Conservation (phyloP, 345 rosid species). For the Aquilaria sinensis region DNA sequence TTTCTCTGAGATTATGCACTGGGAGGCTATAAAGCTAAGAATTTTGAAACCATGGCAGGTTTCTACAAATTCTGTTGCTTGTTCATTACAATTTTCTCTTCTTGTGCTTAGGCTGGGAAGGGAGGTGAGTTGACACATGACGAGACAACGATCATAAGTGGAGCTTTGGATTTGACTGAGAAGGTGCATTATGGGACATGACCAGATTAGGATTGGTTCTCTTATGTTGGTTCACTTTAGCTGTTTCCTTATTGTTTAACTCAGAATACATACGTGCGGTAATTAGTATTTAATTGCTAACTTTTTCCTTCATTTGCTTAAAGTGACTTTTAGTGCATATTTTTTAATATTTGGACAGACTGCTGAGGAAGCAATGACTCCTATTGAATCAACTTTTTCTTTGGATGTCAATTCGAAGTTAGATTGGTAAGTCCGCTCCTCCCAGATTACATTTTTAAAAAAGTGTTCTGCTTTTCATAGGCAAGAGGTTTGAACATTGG, state of each 20-base stretch:
- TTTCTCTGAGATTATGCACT: slow-evolving; percentile 6
- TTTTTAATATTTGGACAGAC: slow-evolving; percentile 44
- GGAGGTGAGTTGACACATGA: slow-evolving; percentile 99
- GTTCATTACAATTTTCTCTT: slow-evolving; percentile 1
- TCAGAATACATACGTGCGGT: background rate
- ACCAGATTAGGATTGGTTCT: background rate
- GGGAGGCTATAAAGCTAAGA: slow-evolving; percentile 1
- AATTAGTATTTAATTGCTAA: background rate
- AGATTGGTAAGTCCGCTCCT: slow-evolving; percentile 60
- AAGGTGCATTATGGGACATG: slow-evolving; percentile 46
- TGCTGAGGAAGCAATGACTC: slow-evolving; percentile 99
- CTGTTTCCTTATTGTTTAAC: background rate
- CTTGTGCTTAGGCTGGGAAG: slow-evolving; percentile 71
- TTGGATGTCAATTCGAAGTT: slow-evolving; percentile 94
- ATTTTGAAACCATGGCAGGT: background rate
- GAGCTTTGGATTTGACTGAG: slow-evolving; percentile 93
- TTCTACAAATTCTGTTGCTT: background rate
- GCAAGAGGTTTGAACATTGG: too few species aligned
- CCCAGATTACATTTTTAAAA: too few species aligned
- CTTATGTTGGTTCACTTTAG: background rate
- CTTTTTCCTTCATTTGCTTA: background rate
- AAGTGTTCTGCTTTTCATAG: too few species aligned
- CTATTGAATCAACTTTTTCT: slow-evolving; percentile 96
- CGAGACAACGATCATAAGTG: slow-evolving; percentile 94
- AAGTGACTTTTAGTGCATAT: slow-evolving; percentile 1